Evolutionary conservation across 805 yeast genomes (phyloP).

Genomic region (Candida krabiensis): DNA sequence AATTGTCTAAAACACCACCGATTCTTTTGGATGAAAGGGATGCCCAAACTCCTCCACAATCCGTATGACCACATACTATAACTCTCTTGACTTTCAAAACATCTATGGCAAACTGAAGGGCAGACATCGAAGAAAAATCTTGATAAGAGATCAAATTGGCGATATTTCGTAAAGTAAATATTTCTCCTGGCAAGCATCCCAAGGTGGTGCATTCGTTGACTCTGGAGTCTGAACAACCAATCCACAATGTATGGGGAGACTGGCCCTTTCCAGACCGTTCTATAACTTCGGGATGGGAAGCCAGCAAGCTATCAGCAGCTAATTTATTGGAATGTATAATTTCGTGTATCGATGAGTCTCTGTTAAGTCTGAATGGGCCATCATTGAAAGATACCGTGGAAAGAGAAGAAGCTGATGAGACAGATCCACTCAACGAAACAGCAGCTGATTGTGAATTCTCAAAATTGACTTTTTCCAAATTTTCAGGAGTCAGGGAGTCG

Average conservation of each 20-base stretch:
- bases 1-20: slow-evolving; percentile 70
- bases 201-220: slow-evolving; percentile 75
- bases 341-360: slow-evolving; percentile 49
- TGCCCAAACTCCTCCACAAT: slow-evolving; percentile 92
- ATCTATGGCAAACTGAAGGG: slow-evolving; percentile 85
- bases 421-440: slow-evolving; percentile 2
- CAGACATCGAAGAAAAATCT: slow-evolving; percentile 74
- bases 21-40: slow-evolving; percentile 62
- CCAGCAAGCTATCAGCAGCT: slow-evolving; percentile 46
- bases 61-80: slow-evolving; percentile 90
- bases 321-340: slow-evolving; percentile 47
- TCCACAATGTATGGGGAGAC: slow-evolving; percentile 90
- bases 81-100: slow-evolving; percentile 78
- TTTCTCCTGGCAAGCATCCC: slow-evolving; percentile 84
- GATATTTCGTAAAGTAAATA: slow-evolving; percentile 84
- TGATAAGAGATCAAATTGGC: slow-evolving; percentile 74
- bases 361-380: slow-evolving; percentile 44
- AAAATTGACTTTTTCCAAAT: not conserved
- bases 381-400: slow-evolving; percentile 7
- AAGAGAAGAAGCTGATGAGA: slow-evolving; percentile 8
- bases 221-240: slow-evolving; percentile 92
- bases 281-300: slow-evolving; percentile 56
- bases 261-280: slow-evolving; percentile 77
- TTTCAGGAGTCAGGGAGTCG: not conserved
- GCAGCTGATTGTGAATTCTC: slow-evolving; percentile 3